These are phyloP conservation scores for Aspergillus steynii DNA, from an alignment of 495 filamentous ascomycete species.

Conservation along the genomic window DNA sequence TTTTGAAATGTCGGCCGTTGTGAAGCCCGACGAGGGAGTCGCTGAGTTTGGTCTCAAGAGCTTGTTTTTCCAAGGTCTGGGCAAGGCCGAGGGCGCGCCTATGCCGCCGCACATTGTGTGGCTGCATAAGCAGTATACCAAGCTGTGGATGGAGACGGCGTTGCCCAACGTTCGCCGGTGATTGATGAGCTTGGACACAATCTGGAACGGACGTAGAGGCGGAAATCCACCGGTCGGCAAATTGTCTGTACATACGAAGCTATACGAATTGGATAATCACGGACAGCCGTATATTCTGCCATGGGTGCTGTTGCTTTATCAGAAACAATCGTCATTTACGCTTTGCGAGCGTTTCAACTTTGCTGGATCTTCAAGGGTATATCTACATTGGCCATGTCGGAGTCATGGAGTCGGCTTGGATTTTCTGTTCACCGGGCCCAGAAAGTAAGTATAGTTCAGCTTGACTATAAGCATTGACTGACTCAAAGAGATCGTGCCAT, in stretches of 20 bases:
- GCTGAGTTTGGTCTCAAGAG: conserved; percentile 70
- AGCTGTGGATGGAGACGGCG: conserved; percentile 61
- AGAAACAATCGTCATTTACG: too few species aligned
- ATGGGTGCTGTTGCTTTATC: too few species aligned
- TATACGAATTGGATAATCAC: not conserved
- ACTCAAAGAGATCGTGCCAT: too few species aligned
- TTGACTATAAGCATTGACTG: too few species aligned
- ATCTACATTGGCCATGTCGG: too few species aligned
- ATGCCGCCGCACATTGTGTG: conserved; percentile 57
- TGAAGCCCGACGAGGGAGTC: conserved; percentile 58
- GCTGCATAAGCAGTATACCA: conserved; percentile 65
- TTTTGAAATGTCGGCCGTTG: conserved; percentile 64
- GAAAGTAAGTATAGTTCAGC: too few species aligned
- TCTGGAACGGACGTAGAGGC: not conserved
- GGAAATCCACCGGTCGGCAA: not conserved
- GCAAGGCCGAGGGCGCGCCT: conserved; percentile 43
- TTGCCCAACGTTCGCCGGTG: conserved; percentile 30
- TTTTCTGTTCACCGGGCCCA: too few species aligned
- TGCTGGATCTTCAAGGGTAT: too few species aligned
- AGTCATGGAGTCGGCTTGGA: too few species aligned
- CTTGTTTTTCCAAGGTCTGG: conserved; percentile 59
- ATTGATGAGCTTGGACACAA: not conserved
- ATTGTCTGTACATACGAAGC: not conserved
- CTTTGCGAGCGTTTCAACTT: too few species aligned
- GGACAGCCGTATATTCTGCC: not conserved